These are phyloP conservation scores for Boletus barrowsii DNA, from an alignment of 768 basidiomycete genomes.

Conservation along the genomic window DNA sequence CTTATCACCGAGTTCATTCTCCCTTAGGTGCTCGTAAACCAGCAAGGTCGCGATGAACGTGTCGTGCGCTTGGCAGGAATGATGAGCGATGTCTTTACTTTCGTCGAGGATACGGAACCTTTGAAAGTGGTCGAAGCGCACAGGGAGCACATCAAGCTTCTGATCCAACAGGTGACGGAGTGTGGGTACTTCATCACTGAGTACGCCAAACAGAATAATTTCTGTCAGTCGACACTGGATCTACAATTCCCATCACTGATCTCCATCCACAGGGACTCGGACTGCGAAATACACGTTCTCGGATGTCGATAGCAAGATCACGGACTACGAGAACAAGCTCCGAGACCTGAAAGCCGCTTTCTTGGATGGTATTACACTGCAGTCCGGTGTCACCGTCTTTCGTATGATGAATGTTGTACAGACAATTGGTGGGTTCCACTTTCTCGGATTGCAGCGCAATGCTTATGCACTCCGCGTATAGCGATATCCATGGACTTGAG, in stretches of 20 bases:
- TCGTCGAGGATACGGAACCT: conserved; percentile 8
- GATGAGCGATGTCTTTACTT: conserved; percentile 13
- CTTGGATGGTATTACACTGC: conserved; percentile 14
- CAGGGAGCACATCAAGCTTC: not conserved
- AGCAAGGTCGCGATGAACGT: conserved; percentile 13
- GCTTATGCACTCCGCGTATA: not conserved
- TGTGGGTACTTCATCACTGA: conserved; percentile 25
- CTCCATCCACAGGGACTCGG: conserved; percentile 7
- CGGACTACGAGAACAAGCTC: conserved; percentile 17
- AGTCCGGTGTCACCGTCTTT: conserved; percentile 17
- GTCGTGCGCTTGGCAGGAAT: conserved; percentile 17
- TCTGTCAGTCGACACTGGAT: conserved; percentile 9
- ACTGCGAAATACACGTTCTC: conserved; percentile 16
- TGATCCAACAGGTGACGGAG: conserved; percentile 23
- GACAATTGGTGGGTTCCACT: not conserved
- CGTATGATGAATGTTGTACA: conserved; percentile 18
- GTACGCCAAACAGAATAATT: conserved; percentile 15
- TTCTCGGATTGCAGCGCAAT: not conserved
- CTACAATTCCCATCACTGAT: not conserved
- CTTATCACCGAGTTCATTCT: not conserved
- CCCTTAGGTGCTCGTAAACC: conserved; percentile 17
- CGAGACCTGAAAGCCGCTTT: conserved; percentile 17
- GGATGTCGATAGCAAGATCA: conserved; percentile 18
- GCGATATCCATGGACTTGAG: conserved; percentile 18
- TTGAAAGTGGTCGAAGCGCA: conserved; percentile 13